phyloP scores from a whole-genome alignment of 129 eudicot genomes.

The Chrysanthemum seticuspe region DNA sequence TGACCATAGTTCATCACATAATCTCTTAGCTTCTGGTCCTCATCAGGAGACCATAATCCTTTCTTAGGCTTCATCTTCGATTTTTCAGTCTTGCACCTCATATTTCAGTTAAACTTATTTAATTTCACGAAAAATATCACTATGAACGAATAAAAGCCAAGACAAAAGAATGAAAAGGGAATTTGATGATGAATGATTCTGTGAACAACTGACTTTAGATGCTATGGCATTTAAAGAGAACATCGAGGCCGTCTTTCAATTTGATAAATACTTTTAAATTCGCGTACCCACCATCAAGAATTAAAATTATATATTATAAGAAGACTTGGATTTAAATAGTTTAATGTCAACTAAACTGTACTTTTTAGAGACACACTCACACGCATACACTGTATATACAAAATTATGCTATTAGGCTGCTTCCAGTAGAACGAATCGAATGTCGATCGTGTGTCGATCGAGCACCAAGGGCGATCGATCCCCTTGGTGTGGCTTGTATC shows the following conservation, averaged over 20 bases:
- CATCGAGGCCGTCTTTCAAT: not conserved
- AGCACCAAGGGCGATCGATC: too few relatives aligned
- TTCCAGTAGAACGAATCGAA: too few relatives aligned
- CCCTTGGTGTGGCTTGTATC: too few relatives aligned
- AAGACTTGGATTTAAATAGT: constrained; percentile 13
- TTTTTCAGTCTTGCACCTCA: constrained; percentile 54
- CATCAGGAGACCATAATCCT: constrained; percentile 96
- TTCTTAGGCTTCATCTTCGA: constrained; percentile 58
- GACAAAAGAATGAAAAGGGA: constrained; percentile 23
- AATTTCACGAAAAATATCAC: not conserved
- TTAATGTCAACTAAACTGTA: constrained; percentile 20
- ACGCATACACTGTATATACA: constrained; percentile 1
- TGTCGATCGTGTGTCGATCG: too few relatives aligned
- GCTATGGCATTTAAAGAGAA: constrained; percentile 19
- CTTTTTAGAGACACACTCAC: constrained; percentile 14
- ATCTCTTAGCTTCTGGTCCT: constrained; percentile 70
- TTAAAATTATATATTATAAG: not conserved
- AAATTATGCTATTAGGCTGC: constrained; percentile 3
- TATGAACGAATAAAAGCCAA: constrained; percentile 4
- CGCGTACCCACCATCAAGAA: constrained; percentile 8
- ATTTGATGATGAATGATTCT: constrained; percentile 25
- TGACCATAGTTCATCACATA: constrained; percentile 73
- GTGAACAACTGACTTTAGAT: constrained; percentile 19
- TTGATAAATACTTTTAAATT: constrained; percentile 15
- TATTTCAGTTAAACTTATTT: not conserved